Percentiles rank a stretch among this genome's conserved stretches.
Conservation (phyloP, 345 rosid genomes). For the Noccaea caerulescens region DNA sequence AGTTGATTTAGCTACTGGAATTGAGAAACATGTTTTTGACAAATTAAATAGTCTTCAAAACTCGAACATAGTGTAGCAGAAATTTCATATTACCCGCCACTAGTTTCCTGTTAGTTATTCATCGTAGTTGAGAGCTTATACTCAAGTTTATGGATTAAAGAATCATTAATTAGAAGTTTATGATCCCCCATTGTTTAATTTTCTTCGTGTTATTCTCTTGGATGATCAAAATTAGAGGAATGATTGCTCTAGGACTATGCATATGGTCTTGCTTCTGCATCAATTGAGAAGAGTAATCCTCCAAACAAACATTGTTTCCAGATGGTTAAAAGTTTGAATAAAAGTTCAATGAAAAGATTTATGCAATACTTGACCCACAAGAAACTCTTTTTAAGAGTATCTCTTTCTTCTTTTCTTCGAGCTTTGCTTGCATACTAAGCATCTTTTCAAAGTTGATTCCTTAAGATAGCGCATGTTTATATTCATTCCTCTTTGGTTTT, state of each 20-base stretch:
- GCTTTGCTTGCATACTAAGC: conserved; percentile 25
- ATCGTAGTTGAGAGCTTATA: conserved; percentile 1
- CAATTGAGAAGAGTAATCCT: not conserved
- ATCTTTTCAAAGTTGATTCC: conserved; percentile 8
- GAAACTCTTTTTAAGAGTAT: not conserved
- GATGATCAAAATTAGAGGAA: not conserved
- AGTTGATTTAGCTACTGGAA: not conserved
- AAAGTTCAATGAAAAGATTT: not conserved
- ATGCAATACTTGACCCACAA: conserved; percentile 26
- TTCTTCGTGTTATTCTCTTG: not conserved
- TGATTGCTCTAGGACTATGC: not conserved
- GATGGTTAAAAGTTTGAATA: not conserved
- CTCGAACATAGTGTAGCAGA: not conserved
- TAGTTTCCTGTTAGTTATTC: not conserved
- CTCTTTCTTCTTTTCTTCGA: conserved; percentile 21
- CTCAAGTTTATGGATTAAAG: not conserved
- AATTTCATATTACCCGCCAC: not conserved
- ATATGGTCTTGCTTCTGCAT: conserved; percentile 6
- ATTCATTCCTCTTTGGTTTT: conserved; percentile 31
- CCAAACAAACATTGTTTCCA: conserved; percentile 16
- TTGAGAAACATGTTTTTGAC: not conserved
- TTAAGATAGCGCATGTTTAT: conserved; percentile 26
- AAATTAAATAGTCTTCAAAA: not conserved
- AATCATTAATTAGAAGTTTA: not conserved
- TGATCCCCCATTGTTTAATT: not conserved